Percentiles rank a stretch among this genome's conserved stretches.
Conservation (phyloP, 2,329 filamentous ascomycete genomes). For the Monosporascus sp. region DNA sequence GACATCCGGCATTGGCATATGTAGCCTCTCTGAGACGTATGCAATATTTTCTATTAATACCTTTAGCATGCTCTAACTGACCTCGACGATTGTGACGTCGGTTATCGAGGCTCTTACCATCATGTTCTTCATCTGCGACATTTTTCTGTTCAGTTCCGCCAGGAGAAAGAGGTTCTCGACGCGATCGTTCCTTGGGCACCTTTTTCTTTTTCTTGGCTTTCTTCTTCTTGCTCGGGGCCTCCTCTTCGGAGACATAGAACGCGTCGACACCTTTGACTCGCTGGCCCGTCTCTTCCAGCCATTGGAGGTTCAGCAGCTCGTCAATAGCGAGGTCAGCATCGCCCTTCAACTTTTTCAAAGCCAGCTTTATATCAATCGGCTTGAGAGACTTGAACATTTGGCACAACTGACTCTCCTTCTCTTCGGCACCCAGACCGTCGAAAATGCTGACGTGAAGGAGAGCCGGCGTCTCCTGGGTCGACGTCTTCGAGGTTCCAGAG, state of each 20-base stretch:
- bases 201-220: constrained; percentile 30
- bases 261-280: constrained; percentile 74
- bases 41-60: constrained; percentile 32
- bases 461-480: constrained; percentile 16
- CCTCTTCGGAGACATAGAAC: constrained; percentile 58
- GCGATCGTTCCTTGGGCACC: constrained; percentile 8
- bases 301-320: constrained; percentile 72
- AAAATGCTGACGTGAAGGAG: constrained; percentile 25
- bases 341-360: constrained; percentile 61
- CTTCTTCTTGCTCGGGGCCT: constrained; percentile 23
- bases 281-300: constrained; percentile 63
- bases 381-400: constrained; percentile 70
- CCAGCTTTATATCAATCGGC: constrained; percentile 58
- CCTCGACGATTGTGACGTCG: background rate
- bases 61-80: constrained; percentile 6
- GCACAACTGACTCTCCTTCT: constrained; percentile 58
- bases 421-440: constrained; percentile 45
- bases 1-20: constrained; percentile 36
- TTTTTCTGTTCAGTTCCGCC: constrained; percentile 5
- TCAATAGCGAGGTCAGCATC: constrained; percentile 70
- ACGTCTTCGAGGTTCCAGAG: constrained; percentile 17
- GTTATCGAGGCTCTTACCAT: constrained; percentile 15
- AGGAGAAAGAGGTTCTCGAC: constrained; percentile 4
- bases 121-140: constrained; percentile 6
- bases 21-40: constrained; percentile 39